Evolutionary conservation across 768 basidiomycete species (phyloP).

Genomic region (Asterophora lycoperdoides): DNA sequence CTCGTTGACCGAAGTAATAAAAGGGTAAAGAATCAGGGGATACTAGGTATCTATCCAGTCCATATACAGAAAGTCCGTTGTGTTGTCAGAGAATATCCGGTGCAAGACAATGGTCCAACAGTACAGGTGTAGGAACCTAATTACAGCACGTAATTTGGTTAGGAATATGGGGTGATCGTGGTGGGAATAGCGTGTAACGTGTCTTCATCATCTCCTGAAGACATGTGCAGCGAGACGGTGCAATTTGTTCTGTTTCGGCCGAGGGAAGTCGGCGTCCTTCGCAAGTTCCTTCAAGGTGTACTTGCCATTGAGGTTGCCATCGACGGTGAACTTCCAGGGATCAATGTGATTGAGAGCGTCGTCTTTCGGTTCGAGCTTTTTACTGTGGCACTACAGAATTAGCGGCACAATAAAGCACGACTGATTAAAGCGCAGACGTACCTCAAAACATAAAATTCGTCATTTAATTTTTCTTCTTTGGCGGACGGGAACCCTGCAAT

Average conservation of each 20-base stretch:
- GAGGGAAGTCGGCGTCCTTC: conserved; percentile 1
- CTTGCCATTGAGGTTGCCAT: background rate
- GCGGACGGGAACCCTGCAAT: conserved; percentile 17
- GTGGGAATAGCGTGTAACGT: too few relatives aligned
- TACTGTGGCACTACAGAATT: conserved; percentile 2
- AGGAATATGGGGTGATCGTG: background rate
- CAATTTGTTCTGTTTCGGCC: background rate
- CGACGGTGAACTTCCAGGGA: conserved; percentile 10
- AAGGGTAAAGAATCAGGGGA: too few relatives aligned
- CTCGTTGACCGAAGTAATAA: background rate
- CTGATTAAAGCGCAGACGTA: background rate
- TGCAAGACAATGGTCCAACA: too few relatives aligned
- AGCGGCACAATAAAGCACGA: background rate
- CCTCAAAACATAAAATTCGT: conserved; percentile 15
- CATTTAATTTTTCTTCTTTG: conserved; percentile 7
- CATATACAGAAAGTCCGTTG: too few relatives aligned
- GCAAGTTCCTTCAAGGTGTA: conserved; percentile 1
- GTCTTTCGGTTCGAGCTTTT: conserved; percentile 12
- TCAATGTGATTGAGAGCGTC: conserved; percentile 6
- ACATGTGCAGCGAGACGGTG: conserved; percentile 5
- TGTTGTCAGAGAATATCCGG: too few relatives aligned
- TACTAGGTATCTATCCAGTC: too few relatives aligned
- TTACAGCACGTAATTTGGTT: too few relatives aligned
- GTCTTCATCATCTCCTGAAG: background rate
- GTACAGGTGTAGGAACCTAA: too few relatives aligned